Evolutionary conservation across 73 alveolate genomes (phyloP), one percentile per base, ranked within the genome.

Genomic region (Urostyla sp.): DNA sequence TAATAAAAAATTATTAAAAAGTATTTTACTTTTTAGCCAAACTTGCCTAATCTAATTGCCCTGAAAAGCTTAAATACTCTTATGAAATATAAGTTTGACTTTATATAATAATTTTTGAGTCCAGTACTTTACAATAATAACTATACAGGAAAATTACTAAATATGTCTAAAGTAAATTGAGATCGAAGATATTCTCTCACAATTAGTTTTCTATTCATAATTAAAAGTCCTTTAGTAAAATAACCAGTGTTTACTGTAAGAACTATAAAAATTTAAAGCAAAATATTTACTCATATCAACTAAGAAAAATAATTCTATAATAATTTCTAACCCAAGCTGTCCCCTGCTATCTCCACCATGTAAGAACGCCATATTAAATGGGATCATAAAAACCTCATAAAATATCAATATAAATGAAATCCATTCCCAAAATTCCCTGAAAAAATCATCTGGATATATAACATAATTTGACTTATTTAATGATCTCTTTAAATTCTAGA

Each of bases 151-250:
- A 50, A 23, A 36, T 35, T 73, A 4, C 72, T 7, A 7, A 69
- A 3, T 3, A 49, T 34, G 48, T 69, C 83, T 8, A 49, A 1
- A 7, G 30, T 15, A 28, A 73, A 37, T 1, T 38, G 11, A 0
- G 45, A 3, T 1, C 5, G 5, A 21, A 73, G 11, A 37, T 73
- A 73, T 7, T 34, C 24, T 32, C 18, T 73, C 0, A 50, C 75
- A 1, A 73, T 73, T 3, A 5, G 66, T 20, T 34, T 34, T 34
- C 72, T 28, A 18, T 73, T 24, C 85, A 73, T 48, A n/a, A 73
- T 53, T n/a, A 85, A 48, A 30, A 40, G 84, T 0, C 93, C 89
- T 35, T 85, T 75, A 15, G 48, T 67, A 37, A 52, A 85, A 48
- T 28, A 85, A 0, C 93, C 93, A 23, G 89, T 76, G 50, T 61